Evolutionary conservation across 2,329 filamentous ascomycete genomes (phyloP).

Genomic region (Paecilomyces dactylethromorphus): DNA sequence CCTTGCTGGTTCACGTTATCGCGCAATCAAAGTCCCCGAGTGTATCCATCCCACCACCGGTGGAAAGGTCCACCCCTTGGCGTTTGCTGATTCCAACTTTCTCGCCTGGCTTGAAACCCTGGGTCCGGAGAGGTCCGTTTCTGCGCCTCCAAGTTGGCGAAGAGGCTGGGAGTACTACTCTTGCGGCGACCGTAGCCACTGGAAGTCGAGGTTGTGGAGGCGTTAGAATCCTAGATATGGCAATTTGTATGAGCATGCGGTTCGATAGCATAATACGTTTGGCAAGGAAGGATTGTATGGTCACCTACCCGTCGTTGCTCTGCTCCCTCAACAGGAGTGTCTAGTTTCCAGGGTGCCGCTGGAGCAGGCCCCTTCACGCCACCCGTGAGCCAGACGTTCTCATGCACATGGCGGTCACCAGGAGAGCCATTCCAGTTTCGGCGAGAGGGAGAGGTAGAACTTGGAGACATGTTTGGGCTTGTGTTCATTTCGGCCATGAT

Average conservation of each 20-base stretch:
- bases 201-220: conserved; percentile 14
- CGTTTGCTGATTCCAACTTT: conserved; percentile 41
- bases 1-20: not conserved
- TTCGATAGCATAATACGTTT: not conserved
- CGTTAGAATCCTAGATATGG: conserved; percentile 16
- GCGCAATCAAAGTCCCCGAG: conserved; percentile 16
- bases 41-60: conserved; percentile 37
- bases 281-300: not conserved
- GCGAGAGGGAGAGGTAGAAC: conserved; percentile 14
- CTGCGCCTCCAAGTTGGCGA: conserved; percentile 33
- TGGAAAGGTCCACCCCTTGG: conserved; percentile 29
- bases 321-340: conserved; percentile 8
- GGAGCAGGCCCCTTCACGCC: conserved; percentile 20
- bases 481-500: not conserved
- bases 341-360: conserved; percentile 10
- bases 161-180: conserved; percentile 8
- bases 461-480: not conserved
- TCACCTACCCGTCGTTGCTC: conserved; percentile 20
- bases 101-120: conserved; percentile 25
- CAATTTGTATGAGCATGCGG: not conserved
- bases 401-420: conserved; percentile 29
- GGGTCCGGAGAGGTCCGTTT: conserved; percentile 38
- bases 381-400: conserved; percentile 29
- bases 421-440: conserved; percentile 29
- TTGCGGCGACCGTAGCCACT: not conserved